phyloP scores from a whole-genome alignment of 23 red algal species.

The Cyanidium caldarium region DNA sequence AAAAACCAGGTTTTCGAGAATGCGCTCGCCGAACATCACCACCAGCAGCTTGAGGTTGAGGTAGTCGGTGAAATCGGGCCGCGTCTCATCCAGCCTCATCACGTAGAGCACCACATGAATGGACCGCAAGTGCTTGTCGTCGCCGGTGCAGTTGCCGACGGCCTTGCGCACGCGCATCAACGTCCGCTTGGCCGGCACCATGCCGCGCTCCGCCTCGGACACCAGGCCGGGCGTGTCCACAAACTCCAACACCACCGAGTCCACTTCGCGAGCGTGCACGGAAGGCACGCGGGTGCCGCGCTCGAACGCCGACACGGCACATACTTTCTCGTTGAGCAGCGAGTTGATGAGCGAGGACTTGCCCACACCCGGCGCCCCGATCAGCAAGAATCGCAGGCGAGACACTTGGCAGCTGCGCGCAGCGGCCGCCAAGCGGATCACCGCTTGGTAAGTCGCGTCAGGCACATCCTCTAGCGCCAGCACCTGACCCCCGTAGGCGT shows the following conservation, averaged over 20 bases:
- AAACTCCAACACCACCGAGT: not conserved
- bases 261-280: not conserved
- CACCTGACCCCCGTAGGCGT: not conserved
- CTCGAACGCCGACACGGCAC: not conserved
- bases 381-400: constrained; percentile 2
- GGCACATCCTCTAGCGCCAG: not conserved
- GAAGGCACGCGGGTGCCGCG: not conserved
- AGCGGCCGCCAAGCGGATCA: not conserved
- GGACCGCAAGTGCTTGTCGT: not conserved
- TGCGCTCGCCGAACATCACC: not conserved
- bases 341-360: constrained; percentile 18
- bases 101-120: constrained; percentile 24
- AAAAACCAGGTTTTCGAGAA: constrained; percentile 14
- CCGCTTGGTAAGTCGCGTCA: not conserved
- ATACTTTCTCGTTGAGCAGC: constrained; percentile 5
- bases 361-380: constrained; percentile 12
- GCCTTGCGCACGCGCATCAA: not conserved
- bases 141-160: not conserved
- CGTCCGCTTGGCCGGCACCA: not conserved
- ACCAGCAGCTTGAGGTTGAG: not conserved
- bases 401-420: not conserved
- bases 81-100: constrained; percentile 13
- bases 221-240: not conserved
- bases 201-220: not conserved
- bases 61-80: constrained; percentile 8